A percentile compares a stretch with the other conserved stretches of the same genome.
These are phyloP conservation scores for Collybiopsis luxurians DNA, from an alignment of 768 basidiomycete species.

Conservation along the genomic window DNA sequence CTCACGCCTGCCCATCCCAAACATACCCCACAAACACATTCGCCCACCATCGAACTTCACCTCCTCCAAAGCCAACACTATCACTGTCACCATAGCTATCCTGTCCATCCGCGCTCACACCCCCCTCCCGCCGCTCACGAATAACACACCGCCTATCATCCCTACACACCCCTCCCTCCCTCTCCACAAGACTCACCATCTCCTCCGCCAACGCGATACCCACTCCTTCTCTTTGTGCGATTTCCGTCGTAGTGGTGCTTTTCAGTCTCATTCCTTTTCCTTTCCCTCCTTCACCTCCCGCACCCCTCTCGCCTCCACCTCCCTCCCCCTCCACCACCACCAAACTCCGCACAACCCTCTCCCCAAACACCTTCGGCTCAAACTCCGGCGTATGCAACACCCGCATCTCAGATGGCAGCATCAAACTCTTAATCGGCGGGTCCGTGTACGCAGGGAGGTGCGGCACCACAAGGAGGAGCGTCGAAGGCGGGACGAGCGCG, in stretches of 20 bases:
- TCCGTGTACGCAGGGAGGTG: constrained; percentile 61
- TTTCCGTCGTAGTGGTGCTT: constrained; percentile 52
- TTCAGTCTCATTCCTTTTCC: too few relatives aligned
- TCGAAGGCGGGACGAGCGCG: constrained; percentile 87
- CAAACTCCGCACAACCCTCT: constrained; percentile 57
- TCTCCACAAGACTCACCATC: constrained; percentile 75
- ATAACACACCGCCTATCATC: constrained; percentile 57
- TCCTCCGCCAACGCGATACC: constrained; percentile 73
- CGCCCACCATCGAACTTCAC: constrained; percentile 70
- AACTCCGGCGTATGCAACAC: constrained; percentile 86
- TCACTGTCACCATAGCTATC: constrained; percentile 28
- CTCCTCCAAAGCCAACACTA: constrained; percentile 36
- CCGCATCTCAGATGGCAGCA: constrained; percentile 61
- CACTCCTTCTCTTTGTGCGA: constrained; percentile 70
- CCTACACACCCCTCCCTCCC: constrained; percentile 65
- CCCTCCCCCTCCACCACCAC: constrained; percentile 49
- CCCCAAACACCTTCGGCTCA: constrained; percentile 62
- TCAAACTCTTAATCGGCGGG: constrained; percentile 65
- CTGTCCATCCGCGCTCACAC: constrained; percentile 9
- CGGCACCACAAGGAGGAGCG: constrained; percentile 74
- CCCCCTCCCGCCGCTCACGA: constrained; percentile 14
- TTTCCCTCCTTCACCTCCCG: too few relatives aligned
- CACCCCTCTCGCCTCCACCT: not conserved
- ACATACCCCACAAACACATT: constrained; percentile 47
- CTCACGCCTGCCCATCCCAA: constrained; percentile 6